A percentile compares a stretch with the other conserved stretches of the same genome.
phyloP scores from a whole-genome alignment of 768 basidiomycete genomes.

The Russula brevipes region DNA sequence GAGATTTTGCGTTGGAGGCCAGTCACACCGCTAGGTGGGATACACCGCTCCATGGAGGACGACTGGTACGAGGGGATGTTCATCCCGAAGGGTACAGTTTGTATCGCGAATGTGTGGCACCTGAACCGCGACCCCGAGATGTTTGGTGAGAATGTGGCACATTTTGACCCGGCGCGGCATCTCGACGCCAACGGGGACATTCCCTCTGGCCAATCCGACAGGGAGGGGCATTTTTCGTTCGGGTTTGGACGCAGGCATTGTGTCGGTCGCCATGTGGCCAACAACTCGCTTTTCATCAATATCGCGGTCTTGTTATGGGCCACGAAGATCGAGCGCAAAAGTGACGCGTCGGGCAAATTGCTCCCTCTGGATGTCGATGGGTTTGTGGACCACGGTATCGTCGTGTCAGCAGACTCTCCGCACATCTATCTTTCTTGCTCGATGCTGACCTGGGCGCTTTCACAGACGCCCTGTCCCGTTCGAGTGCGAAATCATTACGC shows the following conservation, averaged over 20 bases:
- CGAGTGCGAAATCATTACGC: constrained; percentile 1
- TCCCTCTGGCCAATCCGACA: neutral
- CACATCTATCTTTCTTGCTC: too few species aligned
- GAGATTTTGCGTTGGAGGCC: neutral
- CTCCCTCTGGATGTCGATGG: constrained; percentile 8
- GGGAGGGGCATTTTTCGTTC: constrained; percentile 25
- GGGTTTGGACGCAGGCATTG: constrained; percentile 29
- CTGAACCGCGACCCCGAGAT: neutral
- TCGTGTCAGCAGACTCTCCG: neutral
- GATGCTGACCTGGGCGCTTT: neutral
- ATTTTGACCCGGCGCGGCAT: neutral
- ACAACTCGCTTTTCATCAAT: constrained; percentile 32
- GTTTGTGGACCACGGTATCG: neutral
- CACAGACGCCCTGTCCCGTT: constrained; percentile 15
- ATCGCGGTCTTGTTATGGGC: constrained; percentile 32
- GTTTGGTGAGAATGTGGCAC: neutral
- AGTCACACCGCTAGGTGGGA: neutral
- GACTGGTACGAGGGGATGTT: constrained; percentile 5
- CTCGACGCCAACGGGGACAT: neutral
- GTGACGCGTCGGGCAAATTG: neutral
- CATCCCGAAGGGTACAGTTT: neutral
- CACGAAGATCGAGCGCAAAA: constrained; percentile 17
- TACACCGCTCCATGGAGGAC: neutral
- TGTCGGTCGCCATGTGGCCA: constrained; percentile 13
- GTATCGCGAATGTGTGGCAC: neutral